phyloP scores from a whole-genome alignment of 1,284 basidiomycete genomes.

The Ustilago bromivora region DNA sequence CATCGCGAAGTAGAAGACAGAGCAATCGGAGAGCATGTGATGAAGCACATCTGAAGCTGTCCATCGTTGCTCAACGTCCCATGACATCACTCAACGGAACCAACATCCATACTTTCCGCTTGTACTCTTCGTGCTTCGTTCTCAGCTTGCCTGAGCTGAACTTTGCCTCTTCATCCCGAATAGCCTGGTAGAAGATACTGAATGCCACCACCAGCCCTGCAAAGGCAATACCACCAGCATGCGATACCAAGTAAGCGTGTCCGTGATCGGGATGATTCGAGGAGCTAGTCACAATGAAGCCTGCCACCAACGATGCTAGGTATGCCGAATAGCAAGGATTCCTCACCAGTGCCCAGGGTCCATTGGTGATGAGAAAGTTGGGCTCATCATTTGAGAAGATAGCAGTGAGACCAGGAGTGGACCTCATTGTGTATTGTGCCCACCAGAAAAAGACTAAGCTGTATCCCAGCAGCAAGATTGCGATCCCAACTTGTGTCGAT shows the following conservation, averaged over 20 bases:
- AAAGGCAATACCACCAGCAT: slow-evolving; percentile 37
- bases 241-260: slow-evolving; percentile 31
- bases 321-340: slow-evolving; percentile 48
- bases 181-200: slow-evolving; percentile 39
- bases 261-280: slow-evolving; percentile 47
- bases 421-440: slow-evolving; percentile 42
- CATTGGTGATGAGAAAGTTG: slow-evolving; percentile 32
- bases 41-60: neutral
- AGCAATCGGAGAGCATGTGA: neutral
- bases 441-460: slow-evolving; percentile 44
- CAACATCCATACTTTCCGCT: slow-evolving; percentile 35
- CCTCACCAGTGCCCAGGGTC: slow-evolving; percentile 41
- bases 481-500: slow-evolving; percentile 25
- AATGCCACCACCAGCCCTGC: slow-evolving; percentile 24
- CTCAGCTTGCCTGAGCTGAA: slow-evolving; percentile 46
- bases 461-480: slow-evolving; percentile 25
- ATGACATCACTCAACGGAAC: slow-evolving; percentile 37
- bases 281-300: slow-evolving; percentile 42
- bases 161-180: slow-evolving; percentile 49
- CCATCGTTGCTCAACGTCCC: slow-evolving; percentile 10
- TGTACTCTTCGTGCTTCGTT: slow-evolving; percentile 43
- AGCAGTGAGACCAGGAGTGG: slow-evolving; percentile 21
- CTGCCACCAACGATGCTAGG: slow-evolving; percentile 34
- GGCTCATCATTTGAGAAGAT: slow-evolving; percentile 42
- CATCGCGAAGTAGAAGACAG: no score